Evolutionary conservation across 2,329 filamentous ascomycete species (phyloP), one percentile per base, ranked within the genome.

Genomic region (Trichocomaceae sp.): DNA sequence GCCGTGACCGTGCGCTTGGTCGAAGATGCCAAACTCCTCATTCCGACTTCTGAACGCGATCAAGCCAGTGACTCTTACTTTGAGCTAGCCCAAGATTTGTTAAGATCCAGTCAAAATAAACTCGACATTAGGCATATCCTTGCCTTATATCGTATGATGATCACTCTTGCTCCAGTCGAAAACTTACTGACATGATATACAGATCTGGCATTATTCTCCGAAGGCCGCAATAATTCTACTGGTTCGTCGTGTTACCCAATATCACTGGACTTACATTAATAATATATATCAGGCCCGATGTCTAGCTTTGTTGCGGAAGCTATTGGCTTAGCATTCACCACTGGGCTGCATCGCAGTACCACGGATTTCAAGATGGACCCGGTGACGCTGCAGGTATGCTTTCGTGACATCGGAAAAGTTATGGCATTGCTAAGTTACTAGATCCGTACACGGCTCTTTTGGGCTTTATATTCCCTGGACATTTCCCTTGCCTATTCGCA

Each of bases 401-500:
- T 31, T 9, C 22, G 8, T 31, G 23, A 47, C 23, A 6, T 3
- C 13, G 17, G 23, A 8, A 31, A 29, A 31, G 4, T 17, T 29
- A 9, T 31, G n/a, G 5, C 19, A 20, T 12, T 47, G 29, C 26
- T 47, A 35, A 47, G 23, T 47, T 7, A 7, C 4, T 17, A 47
- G 46, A 47, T 47, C 46, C 46, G 46, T 22, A 47, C 46, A 33
- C 46, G 46, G 15, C 46, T 47, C 46, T 47, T 47, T 47, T 47
- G 46, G 46, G 46, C 46, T 35, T 10, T 47, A 47, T 47, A 47
- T 47, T 47, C 46, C 19, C 29, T 47, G 9, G 46, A 47, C 26
- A 47, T 47, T 5, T 47, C 46, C 29, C 46, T 47, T 47, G 23
- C 46, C 13, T 47, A 47, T 33, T 47, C 46, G 20, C 46, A 47